A percentile compares a stretch with the other conserved stretches of the same genome.
Evolutionary conservation across 306 rosid genomes (phyloP).

Genomic region (Cajanus cajan): DNA sequence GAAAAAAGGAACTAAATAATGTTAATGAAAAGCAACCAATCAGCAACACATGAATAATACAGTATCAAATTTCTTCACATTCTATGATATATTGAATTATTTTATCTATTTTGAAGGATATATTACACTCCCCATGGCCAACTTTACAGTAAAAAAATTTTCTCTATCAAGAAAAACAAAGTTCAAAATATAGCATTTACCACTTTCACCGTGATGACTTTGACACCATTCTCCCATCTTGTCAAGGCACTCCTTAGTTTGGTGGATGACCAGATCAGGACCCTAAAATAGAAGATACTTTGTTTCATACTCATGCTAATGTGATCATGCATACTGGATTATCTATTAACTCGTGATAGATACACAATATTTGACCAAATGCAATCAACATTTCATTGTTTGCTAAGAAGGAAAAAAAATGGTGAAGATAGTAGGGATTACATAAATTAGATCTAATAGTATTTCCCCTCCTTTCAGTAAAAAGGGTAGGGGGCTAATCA

Average conservation of each 20-base stretch:
- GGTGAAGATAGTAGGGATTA: not conserved
- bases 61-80: not conserved
- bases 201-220: slow-evolving; percentile 88
- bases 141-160: not conserved
- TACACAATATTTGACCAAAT: not conserved
- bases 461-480: slow-evolving; percentile 1
- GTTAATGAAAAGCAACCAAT: slow-evolving; percentile 1
- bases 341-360: slow-evolving; percentile 2
- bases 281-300: slow-evolving; percentile 59
- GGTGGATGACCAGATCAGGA: slow-evolving; percentile 93
- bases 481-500: slow-evolving; percentile 1
- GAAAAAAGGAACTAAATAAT: not conserved
- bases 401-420: not conserved
- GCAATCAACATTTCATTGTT: not conserved
- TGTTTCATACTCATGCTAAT: slow-evolving; percentile 8
- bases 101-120: slow-evolving; percentile 23
- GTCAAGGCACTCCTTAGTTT: slow-evolving; percentile 80
- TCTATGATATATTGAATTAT: not conserved
- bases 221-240: slow-evolving; percentile 98
- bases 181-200: slow-evolving; percentile 45
- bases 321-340: not conserved
- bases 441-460: not conserved
- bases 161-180: not conserved
- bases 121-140: not conserved
- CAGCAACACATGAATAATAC: not conserved